Base-by-base conservation (phyloP, 2,329 filamentous ascomycete genomes). In the Arthrobotrys musiformis region DNA sequence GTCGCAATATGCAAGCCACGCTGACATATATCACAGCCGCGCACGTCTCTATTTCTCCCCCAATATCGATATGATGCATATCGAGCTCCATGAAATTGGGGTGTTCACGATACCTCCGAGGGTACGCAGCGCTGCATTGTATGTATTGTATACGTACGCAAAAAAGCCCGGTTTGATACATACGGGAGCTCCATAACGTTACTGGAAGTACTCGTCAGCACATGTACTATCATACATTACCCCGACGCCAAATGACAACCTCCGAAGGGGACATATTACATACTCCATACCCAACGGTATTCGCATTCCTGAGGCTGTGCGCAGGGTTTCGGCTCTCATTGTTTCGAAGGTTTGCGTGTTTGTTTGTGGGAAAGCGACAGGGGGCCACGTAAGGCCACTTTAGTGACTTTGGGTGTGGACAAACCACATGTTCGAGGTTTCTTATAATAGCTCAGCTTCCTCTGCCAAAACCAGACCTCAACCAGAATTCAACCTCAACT, bases 321-420 rank as follows among this genome's bases (percentile, higher is more conserved):
- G 61, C 50, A 46, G 22, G 24, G 58, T n/a, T n/a, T n/a, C 9
- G 9, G n/a, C 40, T 69, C 61, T 69, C 52, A 56, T 26, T 35
- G 11, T 24, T 40, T 37, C 54, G 33, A 56, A 40, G 30, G 28
- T 44, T 61, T 61, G 35, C 28, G 52, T 70, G 52, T 54, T 70
- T 60, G 50, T 37, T 56, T 56, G 56, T 56, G 24, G 58, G 67
- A 40, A 40, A 24, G 2, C 13, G 54, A 58, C 68, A 72, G 68
- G 68, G 35, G 68, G 68, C 68, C 68, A 72, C 68, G 68, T 72
- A 69, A 69, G 35, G 35, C 60, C 48, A 52, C 58, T 52, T 70
- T 44, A 24, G 13, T n/a, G 33, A 17, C 40, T 42, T 13, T 42
- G 15, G 11, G 63, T 58, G 52, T 24, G 54, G 40, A 35, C 50